Percentiles rank a stretch among this genome's conserved stretches.
phyloP scores from a whole-genome alignment of 2,329 filamentous ascomycete species.

The Gnomoniopsis smithogilvyi region DNA sequence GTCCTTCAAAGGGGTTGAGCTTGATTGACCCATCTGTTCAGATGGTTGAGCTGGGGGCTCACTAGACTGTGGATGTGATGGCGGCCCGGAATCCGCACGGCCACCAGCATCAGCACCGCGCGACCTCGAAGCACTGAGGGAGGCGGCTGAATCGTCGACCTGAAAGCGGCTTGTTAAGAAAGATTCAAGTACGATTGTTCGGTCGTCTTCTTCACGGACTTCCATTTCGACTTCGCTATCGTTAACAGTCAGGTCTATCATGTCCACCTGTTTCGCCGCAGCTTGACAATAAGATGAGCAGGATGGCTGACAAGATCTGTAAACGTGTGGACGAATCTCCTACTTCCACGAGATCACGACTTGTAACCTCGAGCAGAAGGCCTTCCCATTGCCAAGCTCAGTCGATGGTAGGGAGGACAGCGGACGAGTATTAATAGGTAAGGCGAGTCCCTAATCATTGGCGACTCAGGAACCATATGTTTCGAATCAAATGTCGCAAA shows the following conservation, averaged over 20 bases:
- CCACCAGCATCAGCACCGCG: background rate
- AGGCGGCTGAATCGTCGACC: slow-evolving; percentile 4
- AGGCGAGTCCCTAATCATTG: no score
- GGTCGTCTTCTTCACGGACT: background rate
- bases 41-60: background rate
- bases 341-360: background rate
- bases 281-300: background rate
- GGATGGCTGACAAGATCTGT: background rate
- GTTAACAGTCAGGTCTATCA: slow-evolving; percentile 12
- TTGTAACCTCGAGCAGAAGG: background rate
- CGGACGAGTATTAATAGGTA: no score
- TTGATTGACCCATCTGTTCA: slow-evolving; percentile 3
- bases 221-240: slow-evolving; percentile 11
- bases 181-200: background rate
- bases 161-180: slow-evolving; percentile 16
- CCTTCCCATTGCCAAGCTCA: background rate
- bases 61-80: slow-evolving; percentile 8
- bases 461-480: background rate
- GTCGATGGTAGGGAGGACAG: background rate
- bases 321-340: background rate
- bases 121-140: background rate
- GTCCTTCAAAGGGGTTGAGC: slow-evolving; percentile 3
- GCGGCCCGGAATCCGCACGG: slow-evolving; percentile 1
- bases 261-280: slow-evolving; percentile 4
- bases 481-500: background rate